Evolutionary conservation across 2,329 filamentous ascomycete species (phyloP), one percentile per base, ranked within the genome.

Genomic region (Aspergillus awamori): DNA sequence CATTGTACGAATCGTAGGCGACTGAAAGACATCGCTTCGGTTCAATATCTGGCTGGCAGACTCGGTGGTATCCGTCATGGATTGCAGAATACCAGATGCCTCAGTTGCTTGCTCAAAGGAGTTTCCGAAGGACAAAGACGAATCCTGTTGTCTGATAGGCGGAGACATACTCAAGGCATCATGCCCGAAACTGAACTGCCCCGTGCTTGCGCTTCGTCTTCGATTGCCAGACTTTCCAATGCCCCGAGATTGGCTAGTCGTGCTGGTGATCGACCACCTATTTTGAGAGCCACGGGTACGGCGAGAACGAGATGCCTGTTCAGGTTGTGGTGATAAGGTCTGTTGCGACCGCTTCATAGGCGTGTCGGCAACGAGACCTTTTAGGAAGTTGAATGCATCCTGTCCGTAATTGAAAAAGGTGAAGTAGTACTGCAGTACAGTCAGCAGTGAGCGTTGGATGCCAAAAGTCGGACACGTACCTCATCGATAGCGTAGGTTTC

Each of bases 401-500:
- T 90, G 88, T 6, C 93, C 93, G 64, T 89, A 89, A 67, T 87
- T 90, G 74, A 97, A 97, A 77, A 98, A 98, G 0, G 93, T 95
- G 76, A 99, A 98, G 75, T 96, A 98, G 74, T 98, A 97, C 87
- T 93, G 62, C 10, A 48, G 8, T n/a, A 22, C n/a, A 11, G 39
- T 72, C 53, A 74, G 70, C 49, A 38, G 36, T 22, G 13, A 26
- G 24, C 10, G 10, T 20, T 3, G 8, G 15, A 52, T 24, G n/a
- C 24, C 28, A 7, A 28, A 17, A 20, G 20, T 47, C 6, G 7
- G 57, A 41, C 43, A 61, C 61, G 72, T 80, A 92, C 91, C 83
- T 99, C 95, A 70, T 99, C 95, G 65, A 98, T 91, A 2, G 93
- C 93, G 77, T 91, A 98, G 0, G 92, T 96, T 76, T 97, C 94